Evolutionary conservation across 805 yeast species (phyloP), one percentile per base, ranked within the genome.

Genomic region (Candida gorgasii): DNA sequence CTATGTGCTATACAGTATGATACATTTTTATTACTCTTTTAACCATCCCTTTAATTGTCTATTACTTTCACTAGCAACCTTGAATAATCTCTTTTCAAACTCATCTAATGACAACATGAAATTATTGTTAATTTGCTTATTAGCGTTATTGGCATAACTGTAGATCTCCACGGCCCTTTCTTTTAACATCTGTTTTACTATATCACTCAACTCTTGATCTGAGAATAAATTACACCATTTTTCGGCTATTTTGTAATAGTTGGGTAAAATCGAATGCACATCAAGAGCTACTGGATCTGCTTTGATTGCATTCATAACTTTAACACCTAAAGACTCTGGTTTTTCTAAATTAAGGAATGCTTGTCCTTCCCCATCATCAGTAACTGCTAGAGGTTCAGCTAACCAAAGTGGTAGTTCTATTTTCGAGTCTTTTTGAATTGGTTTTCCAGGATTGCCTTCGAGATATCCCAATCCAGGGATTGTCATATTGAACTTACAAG

Each of bases 401-500:
- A 92, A 63, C 98, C 98, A 92, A 20, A 89, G 61, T 0, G 98
- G 98, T 17, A 92, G 69, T 44, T 86, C 90, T 3, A 89, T 54
- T 53, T 80, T 81, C 2, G 89, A 72, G 24, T 80, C 82, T 52
- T 78, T 73, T 42, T 67, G 63, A 22, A 84, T 68, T 46, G 80
- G 58, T 48, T 79, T 74, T 1, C 85, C 87, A 1, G 89, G 86
- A 46, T 84, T 79, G 6, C 90, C 89, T 54, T 85, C 90, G 5
- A 92, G 68, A 55, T 84, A 88, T 2, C 97, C 97, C n/a, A 92
- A 67, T 0, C 93, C 92, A 0, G 95, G 95, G 6, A 89, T 84
- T 0, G 84, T 75, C 35, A 82, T 76, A 49, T 84, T 82, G 67
- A 90, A 89, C 40, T 76, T 79, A 55, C 92, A 81, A 0, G 97